phyloP scores from a whole-genome alignment of 768 basidiomycete genomes.

The Mycena metata region DNA sequence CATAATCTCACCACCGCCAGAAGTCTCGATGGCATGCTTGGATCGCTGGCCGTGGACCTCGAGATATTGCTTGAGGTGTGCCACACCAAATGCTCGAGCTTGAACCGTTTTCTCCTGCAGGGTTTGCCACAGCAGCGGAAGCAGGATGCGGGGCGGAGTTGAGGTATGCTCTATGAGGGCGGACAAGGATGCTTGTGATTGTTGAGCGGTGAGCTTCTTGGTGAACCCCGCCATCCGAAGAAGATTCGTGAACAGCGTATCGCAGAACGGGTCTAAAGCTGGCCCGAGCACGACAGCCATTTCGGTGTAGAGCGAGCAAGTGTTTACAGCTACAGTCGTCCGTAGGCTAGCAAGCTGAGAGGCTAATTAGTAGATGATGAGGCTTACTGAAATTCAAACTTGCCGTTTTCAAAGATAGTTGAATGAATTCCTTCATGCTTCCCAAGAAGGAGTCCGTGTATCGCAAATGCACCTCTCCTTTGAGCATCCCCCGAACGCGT shows the following conservation, averaged over 20 bases:
- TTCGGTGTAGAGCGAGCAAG: slow-evolving; percentile 83
- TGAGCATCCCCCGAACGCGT: slow-evolving; percentile 90
- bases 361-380: slow-evolving; percentile 9
- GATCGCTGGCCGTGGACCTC: slow-evolving; percentile 77
- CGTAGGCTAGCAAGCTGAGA: slow-evolving; percentile 86
- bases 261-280: slow-evolving; percentile 84
- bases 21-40: slow-evolving; percentile 75
- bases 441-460: slow-evolving; percentile 82
- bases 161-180: slow-evolving; percentile 79
- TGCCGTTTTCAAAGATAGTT: slow-evolving; percentile 88
- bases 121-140: slow-evolving; percentile 76
- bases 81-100: slow-evolving; percentile 73
- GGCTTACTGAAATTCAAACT: slow-evolving; percentile 44
- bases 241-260: slow-evolving; percentile 79
- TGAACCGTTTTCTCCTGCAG: slow-evolving; percentile 88
- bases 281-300: slow-evolving; percentile 75
- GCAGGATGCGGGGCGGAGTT: slow-evolving; percentile 74
- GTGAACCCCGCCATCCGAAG: slow-evolving; percentile 91
- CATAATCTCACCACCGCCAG: slow-evolving; percentile 76
- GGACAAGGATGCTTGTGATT: slow-evolving; percentile 81
- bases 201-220: slow-evolving; percentile 91
- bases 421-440: slow-evolving; percentile 84
- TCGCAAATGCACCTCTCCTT: slow-evolving; percentile 83
- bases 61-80: slow-evolving; percentile 82
- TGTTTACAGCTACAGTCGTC: slow-evolving; percentile 88